These are phyloP conservation scores for Fusarium dimerum DNA, from an alignment of 2,329 filamentous ascomycete species.

Conservation along the genomic window DNA sequence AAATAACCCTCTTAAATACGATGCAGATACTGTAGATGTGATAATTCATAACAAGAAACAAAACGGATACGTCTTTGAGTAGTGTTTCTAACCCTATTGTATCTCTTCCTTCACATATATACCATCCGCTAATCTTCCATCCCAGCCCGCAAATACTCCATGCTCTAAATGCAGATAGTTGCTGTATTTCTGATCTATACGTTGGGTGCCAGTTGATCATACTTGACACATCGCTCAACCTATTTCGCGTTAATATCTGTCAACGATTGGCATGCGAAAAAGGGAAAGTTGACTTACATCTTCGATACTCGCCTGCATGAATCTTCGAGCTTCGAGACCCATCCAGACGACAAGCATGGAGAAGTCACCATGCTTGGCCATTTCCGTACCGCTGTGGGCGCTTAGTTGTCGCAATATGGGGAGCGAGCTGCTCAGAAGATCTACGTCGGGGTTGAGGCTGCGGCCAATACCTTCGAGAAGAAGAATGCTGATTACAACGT, in stretches of 20 bases:
- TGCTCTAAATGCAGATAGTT: too few species aligned
- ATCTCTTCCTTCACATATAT: neutral
- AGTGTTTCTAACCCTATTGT: neutral
- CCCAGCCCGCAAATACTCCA: too few species aligned
- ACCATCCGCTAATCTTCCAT: neutral
- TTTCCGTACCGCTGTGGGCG: constrained; percentile 70
- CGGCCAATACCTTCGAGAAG: constrained; percentile 92
- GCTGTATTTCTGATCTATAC: constrained; percentile 50
- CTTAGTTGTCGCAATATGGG: constrained; percentile 89
- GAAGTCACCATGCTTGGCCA: constrained; percentile 72
- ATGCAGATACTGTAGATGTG: too few species aligned
- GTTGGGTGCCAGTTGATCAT: constrained; percentile 85
- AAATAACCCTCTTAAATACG: too few species aligned
- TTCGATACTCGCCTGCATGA: constrained; percentile 87
- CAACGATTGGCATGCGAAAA: neutral
- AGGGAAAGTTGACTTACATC: constrained; percentile 60
- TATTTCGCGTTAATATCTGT: constrained; percentile 33
- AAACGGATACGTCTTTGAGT: neutral
- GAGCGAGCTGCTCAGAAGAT: constrained; percentile 81
- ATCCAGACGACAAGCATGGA: constrained; percentile 91
- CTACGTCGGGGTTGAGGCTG: constrained; percentile 80
- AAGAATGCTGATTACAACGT: constrained; percentile 93
- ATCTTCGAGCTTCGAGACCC: constrained; percentile 83
- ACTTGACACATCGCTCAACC: constrained; percentile 89
- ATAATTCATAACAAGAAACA: neutral